Evolutionary conservation across 2,329 filamentous ascomycete genomes (phyloP).

Genomic region (Claviceps sp.): DNA sequence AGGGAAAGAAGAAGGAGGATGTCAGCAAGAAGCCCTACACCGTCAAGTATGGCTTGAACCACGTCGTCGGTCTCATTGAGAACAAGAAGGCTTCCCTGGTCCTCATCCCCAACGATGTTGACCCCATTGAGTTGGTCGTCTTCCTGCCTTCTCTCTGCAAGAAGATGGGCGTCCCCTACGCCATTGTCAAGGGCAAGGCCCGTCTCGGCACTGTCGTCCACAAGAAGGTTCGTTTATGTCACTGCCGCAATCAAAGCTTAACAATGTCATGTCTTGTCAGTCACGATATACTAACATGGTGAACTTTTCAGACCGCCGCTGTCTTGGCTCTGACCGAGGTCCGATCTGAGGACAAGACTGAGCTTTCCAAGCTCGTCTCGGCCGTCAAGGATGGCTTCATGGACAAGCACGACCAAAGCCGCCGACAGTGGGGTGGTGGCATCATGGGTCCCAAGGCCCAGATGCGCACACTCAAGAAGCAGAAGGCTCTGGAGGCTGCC

Average conservation of each 20-base stretch:
- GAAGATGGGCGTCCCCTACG: constrained; percentile 99
- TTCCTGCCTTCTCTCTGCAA: constrained; percentile 98
- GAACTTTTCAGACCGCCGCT: constrained; percentile 60
- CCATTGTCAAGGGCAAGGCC: constrained; percentile 99
- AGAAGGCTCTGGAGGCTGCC: constrained; percentile 84
- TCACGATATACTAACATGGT: background rate
- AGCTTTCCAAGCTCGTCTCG: constrained; percentile 91
- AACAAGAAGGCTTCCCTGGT: constrained; percentile 99
- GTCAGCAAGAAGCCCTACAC: constrained; percentile 99
- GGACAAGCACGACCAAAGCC: constrained; percentile 84
- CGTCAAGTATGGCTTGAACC: constrained; percentile 99
- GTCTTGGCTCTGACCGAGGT: constrained; percentile 94
- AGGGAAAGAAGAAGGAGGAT: constrained; percentile 99
- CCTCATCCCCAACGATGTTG: constrained; percentile 97
- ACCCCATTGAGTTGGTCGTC: constrained; percentile 98
- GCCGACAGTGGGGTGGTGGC: constrained; percentile 96
- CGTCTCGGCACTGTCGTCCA: constrained; percentile 97
- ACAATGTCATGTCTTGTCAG: background rate
- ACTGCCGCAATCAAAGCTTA: too few relatives aligned
- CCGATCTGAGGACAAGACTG: constrained; percentile 93
- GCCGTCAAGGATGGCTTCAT: constrained; percentile 97
- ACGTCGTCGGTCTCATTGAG: constrained; percentile 93
- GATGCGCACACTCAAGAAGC: constrained; percentile 66
- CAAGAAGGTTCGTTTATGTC: constrained; percentile 65
- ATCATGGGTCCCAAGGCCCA: constrained; percentile 97